Evolutionary conservation across 208 protist genomes (phyloP).

Genomic region (Crithidia bombi): DNA sequence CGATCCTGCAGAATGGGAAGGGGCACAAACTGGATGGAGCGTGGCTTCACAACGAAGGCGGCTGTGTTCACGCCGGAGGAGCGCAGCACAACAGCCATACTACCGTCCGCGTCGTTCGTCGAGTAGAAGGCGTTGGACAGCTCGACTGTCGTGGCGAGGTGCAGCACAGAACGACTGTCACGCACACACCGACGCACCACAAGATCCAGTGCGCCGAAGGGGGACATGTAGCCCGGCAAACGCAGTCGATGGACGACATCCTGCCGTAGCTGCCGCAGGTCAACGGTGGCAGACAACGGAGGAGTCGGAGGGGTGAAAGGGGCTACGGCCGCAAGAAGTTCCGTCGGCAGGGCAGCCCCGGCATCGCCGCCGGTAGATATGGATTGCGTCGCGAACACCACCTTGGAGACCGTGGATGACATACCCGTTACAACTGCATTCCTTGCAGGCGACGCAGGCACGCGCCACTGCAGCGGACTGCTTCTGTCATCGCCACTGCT

Average conservation of each 20-base stretch:
- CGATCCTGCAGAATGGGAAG: conserved; percentile 13
- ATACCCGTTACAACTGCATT: neutral
- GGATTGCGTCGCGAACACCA: neutral
- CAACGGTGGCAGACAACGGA: neutral
- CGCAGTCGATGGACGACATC: conserved; percentile 12
- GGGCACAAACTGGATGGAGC: conserved; percentile 16
- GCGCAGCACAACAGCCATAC: neutral
- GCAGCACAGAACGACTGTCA: conserved; percentile 3
- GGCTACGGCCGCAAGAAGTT: neutral
- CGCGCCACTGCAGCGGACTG: neutral
- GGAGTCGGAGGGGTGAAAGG: neutral
- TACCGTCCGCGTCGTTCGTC: neutral
- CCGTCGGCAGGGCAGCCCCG: neutral
- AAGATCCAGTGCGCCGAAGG: conserved; percentile 26
- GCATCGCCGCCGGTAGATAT: neutral
- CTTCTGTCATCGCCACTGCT: neutral
- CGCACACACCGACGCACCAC: conserved; percentile 15
- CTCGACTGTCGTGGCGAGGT: conserved; percentile 23
- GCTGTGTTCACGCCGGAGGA: neutral
- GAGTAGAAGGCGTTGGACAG: conserved; percentile 35
- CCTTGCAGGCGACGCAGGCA: neutral
- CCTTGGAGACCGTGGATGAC: neutral
- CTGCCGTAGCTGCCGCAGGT: neutral
- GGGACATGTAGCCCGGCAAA: conserved; percentile 20
- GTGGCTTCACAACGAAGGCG: conserved; percentile 15